Conservation (phyloP, 805 yeast species). For the Cyberlindnera xishuangbannaensis region DNA sequence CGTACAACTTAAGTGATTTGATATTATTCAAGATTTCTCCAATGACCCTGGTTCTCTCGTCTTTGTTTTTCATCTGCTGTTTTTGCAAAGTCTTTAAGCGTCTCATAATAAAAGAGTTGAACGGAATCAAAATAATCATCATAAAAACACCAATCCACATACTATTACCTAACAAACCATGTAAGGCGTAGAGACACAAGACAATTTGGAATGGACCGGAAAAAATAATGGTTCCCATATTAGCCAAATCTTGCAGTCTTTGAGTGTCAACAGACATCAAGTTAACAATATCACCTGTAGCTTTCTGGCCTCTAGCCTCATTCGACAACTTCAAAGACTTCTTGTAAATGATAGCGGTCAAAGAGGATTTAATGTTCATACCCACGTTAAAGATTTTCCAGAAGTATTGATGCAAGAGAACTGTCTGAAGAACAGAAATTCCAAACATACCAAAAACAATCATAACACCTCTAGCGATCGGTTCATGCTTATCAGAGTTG, state of each 20-base stretch:
- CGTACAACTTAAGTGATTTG: conserved; percentile 87
- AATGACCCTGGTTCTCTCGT: conserved; percentile 83
- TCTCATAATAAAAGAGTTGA: conserved; percentile 65
- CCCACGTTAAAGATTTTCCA: conserved; percentile 70
- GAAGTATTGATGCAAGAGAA: conserved; percentile 72
- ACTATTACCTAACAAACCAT: conserved; percentile 72
- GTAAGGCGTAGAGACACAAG: conserved; percentile 67
- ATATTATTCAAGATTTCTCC: conserved; percentile 87
- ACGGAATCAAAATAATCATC: conserved; percentile 71
- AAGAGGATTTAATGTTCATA: conserved; percentile 65
- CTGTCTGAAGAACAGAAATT: conserved; percentile 72
- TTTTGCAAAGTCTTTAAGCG: conserved; percentile 70
- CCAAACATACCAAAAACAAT: conserved; percentile 71
- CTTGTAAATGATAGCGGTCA: conserved; percentile 61
- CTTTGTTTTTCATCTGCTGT: conserved; percentile 84
- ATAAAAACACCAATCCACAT: conserved; percentile 95
- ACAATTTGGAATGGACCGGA: conserved; percentile 88
- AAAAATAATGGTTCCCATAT: conserved; percentile 77
- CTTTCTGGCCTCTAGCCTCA: conserved; percentile 63
- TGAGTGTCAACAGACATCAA: conserved; percentile 93
- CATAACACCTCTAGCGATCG: conserved; percentile 70
- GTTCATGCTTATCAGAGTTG: conserved; percentile 35
- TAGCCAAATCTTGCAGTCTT: conserved; percentile 77
- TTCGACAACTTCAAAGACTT: conserved; percentile 65
- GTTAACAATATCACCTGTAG: conserved; percentile 92